Evolutionary conservation across 352 stramenopile genomes (phyloP), one percentile per base, ranked within the genome.

Genomic region (Globisporangium perplexum): DNA sequence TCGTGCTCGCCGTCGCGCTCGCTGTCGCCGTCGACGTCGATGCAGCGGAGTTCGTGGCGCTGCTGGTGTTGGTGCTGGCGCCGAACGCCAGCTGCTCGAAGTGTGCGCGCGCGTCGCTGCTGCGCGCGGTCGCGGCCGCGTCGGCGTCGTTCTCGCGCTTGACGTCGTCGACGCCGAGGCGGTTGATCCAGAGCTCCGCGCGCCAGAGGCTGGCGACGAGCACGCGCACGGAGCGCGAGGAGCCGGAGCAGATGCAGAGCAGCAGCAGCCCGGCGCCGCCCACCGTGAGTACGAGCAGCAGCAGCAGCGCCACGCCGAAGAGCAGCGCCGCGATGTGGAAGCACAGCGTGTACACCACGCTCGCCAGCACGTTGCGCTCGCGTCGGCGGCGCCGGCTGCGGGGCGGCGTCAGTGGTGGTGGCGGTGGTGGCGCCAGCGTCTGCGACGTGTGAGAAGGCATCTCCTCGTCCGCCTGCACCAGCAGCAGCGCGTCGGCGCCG

Each of bases 121-220:
- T 59, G n/a, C n/a, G n/a, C 56, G 20, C 66, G 54, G 31, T 23
- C 12, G 44, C 44, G 8, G n/a, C 24, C 17, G 49, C 57, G 20
- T 55, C 28, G 11, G 30, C 28, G 2, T 24, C 39, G 28, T 62
- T 51, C n/a, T 51, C 49, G 15, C 50, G 49, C 45, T 58, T 60
- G 28, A 30, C 48, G 22, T 45, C 22, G n/a, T 65, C 62, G 41
- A 68, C 55, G 10, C 56, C 58, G 6, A 65, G 56, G 11, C 22
- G 42, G 57, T 88, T 75, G 51, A 88, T 73, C 20, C 60, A 60
- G 56, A 82, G 66, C 61, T 88, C 77, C 11, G 67, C 68, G 38
- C 72, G 60, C 77, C 77, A 88, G 15, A 88, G 60, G 56, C 65
- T 76, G 38, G 67, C 66, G 11, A 81, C 76, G 46, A 88, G 65